Evolutionary conservation across 768 basidiomycete genomes (phyloP).

Genomic region (Postia placenta): DNA sequence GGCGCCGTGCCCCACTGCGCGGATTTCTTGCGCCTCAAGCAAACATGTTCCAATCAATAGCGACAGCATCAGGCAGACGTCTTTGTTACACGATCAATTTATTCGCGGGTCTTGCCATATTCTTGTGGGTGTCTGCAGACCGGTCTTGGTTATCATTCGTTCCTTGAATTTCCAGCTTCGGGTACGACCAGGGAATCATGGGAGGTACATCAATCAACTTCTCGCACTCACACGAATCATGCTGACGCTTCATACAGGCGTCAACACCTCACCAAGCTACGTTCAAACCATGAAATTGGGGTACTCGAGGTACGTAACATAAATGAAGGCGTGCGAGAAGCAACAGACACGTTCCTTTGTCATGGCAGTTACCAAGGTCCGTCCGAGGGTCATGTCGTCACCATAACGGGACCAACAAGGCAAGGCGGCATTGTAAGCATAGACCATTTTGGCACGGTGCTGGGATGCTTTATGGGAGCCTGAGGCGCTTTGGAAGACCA

Average conservation of each 20-base stretch:
- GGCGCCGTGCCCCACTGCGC: too few species aligned
- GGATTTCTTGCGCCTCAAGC: too few species aligned
- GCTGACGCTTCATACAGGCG: conserved; percentile 9
- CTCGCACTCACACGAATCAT: too few species aligned
- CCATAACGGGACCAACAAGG: conserved; percentile 34
- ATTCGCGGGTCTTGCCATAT: conserved; percentile 27
- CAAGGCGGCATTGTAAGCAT: conserved; percentile 42
- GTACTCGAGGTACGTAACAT: conserved; percentile 23
- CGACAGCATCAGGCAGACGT: conserved; percentile 11
- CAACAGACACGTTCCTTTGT: not conserved
- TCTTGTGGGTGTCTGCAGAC: conserved; percentile 22
- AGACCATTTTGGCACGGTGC: conserved; percentile 36
- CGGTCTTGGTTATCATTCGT: not conserved
- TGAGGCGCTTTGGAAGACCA: not conserved
- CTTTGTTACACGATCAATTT: conserved; percentile 23
- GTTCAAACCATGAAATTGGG: conserved; percentile 34
- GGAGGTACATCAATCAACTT: too few species aligned
- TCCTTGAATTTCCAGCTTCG: conserved; percentile 28
- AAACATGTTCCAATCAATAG: not conserved
- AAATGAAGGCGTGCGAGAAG: not conserved
- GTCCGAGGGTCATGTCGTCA: conserved; percentile 35
- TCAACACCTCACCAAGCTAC: conserved; percentile 38
- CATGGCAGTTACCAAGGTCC: conserved; percentile 28
- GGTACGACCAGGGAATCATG: conserved; percentile 46
- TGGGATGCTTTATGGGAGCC: conserved; percentile 37